These are phyloP conservation scores for Acidiella bohemica DNA, from an alignment of 495 filamentous ascomycete species.

Conservation along the genomic window DNA sequence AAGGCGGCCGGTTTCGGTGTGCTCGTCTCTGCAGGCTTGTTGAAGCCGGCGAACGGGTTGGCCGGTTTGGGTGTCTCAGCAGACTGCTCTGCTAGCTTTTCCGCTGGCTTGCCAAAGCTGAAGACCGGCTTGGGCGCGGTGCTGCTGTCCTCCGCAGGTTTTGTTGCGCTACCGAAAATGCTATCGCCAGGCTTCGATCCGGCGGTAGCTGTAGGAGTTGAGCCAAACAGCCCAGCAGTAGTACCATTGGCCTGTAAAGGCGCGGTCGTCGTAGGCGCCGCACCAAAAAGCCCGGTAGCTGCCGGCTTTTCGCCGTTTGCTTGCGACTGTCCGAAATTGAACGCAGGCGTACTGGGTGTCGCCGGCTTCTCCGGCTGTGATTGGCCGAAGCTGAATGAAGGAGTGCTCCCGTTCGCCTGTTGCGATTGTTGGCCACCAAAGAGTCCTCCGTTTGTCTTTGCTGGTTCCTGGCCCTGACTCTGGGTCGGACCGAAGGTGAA, in stretches of 20 bases:
- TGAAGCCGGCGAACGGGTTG: background rate
- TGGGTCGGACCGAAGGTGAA: slow-evolving; percentile 14
- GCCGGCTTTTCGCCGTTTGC: background rate
- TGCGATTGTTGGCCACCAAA: slow-evolving; percentile 2
- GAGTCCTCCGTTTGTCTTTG: slow-evolving; percentile 5
- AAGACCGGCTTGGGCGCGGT: background rate
- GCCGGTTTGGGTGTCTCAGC: background rate
- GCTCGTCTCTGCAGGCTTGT: background rate
- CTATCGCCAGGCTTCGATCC: background rate
- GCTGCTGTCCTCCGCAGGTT: background rate
- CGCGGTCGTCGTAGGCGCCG: background rate
- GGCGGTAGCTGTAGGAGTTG: background rate
- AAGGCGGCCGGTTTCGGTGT: background rate
- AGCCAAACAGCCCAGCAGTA: slow-evolving; percentile 1
- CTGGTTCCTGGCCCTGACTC: slow-evolving; percentile 4
- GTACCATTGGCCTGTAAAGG: background rate
- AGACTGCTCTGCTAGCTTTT: background rate
- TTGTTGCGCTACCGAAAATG: slow-evolving; percentile 4
- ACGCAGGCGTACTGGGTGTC: background rate
- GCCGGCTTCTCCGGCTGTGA: background rate
- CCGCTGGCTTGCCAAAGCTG: background rate
- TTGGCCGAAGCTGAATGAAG: slow-evolving; percentile 2
- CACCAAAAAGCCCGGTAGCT: background rate
- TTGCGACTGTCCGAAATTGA: background rate
- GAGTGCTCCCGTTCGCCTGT: background rate